Percentiles rank a stretch among this genome's conserved stretches.
These are phyloP conservation scores for Alternaria incomplexa DNA, from an alignment of 2,329 filamentous ascomycete species.

Conservation along the genomic window DNA sequence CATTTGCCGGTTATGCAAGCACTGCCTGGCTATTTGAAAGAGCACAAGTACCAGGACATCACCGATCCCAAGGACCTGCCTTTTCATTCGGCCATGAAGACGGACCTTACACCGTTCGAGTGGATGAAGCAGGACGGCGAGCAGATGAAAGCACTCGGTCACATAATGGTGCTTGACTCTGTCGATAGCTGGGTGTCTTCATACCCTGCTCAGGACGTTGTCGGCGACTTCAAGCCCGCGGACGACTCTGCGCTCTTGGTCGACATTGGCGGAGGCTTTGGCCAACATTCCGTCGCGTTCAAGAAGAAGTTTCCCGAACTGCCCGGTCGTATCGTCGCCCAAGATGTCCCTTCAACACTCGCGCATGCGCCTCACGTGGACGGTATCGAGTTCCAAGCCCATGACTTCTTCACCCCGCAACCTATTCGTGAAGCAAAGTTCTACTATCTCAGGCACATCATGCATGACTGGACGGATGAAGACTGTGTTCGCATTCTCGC, in stretches of 20 bases:
- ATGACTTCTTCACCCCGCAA: constrained; percentile 45
- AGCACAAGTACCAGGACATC: constrained; percentile 34
- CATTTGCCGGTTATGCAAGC: constrained; percentile 28
- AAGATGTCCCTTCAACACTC: constrained; percentile 35
- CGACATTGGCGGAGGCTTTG: constrained; percentile 43
- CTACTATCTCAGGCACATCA: constrained; percentile 41
- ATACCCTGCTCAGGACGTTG: constrained; percentile 24
- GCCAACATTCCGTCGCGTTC: constrained; percentile 32
- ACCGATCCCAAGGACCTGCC: constrained; percentile 31
- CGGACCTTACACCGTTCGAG: constrained; percentile 34
- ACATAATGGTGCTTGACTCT: constrained; percentile 36
- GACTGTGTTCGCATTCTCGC: constrained; percentile 36
- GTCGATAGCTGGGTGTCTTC: constrained; percentile 25
- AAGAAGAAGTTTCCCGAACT: constrained; percentile 21
- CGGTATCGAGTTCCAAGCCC: constrained; percentile 35
- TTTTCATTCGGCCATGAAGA: constrained; percentile 35
- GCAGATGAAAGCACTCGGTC: constrained; percentile 36
- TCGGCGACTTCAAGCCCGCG: constrained; percentile 19
- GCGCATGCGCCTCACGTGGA: constrained; percentile 14
- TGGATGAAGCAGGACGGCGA: constrained; percentile 34
- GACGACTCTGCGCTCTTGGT: constrained; percentile 31
- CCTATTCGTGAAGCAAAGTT: constrained; percentile 37
- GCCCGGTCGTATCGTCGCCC: constrained; percentile 29
- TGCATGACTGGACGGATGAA: constrained; percentile 44
- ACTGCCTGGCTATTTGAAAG: constrained; percentile 39